Evolutionary conservation across 108 stramenopile species (phyloP).

Genomic region (Hondaea fermentalgiana): DNA sequence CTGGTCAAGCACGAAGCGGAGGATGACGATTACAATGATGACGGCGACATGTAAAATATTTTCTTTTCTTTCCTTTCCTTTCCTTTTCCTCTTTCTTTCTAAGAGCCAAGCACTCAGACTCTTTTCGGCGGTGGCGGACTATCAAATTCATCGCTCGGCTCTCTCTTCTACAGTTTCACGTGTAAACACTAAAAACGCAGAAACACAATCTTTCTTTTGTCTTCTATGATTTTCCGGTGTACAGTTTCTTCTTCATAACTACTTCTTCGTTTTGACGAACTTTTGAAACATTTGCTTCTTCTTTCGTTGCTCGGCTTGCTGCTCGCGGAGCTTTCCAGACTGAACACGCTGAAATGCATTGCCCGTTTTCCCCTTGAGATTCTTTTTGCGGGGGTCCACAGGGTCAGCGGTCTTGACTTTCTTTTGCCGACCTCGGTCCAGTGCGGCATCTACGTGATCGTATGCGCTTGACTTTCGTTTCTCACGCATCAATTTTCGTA

Average conservation of each 20-base stretch:
- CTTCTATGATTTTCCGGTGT: too few relatives aligned
- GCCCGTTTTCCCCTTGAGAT: background rate
- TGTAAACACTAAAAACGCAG: too few relatives aligned
- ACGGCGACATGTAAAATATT: background rate
- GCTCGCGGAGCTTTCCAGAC: background rate
- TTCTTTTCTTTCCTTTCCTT: too few relatives aligned
- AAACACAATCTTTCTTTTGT: too few relatives aligned
- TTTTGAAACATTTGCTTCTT: background rate
- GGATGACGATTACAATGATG: background rate
- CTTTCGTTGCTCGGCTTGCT: background rate
- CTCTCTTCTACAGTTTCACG: too few relatives aligned
- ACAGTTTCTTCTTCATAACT: too few relatives aligned
- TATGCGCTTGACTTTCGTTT: background rate
- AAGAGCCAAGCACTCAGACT: too few relatives aligned
- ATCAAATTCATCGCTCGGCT: too few relatives aligned
- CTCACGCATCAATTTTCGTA: background rate
- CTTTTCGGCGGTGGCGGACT: too few relatives aligned
- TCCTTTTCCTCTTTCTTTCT: too few relatives aligned
- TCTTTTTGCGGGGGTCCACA: background rate
- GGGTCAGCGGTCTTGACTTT: background rate
- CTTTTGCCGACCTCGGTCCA: constrained; percentile 6
- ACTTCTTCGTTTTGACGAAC: too few relatives aligned
- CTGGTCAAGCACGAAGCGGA: background rate
- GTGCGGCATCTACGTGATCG: background rate
- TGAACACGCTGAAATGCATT: background rate